These are phyloP conservation scores for Dioscorea zingiberensis DNA, from an alignment of 106 monocot genomes.

Conservation along the genomic window DNA sequence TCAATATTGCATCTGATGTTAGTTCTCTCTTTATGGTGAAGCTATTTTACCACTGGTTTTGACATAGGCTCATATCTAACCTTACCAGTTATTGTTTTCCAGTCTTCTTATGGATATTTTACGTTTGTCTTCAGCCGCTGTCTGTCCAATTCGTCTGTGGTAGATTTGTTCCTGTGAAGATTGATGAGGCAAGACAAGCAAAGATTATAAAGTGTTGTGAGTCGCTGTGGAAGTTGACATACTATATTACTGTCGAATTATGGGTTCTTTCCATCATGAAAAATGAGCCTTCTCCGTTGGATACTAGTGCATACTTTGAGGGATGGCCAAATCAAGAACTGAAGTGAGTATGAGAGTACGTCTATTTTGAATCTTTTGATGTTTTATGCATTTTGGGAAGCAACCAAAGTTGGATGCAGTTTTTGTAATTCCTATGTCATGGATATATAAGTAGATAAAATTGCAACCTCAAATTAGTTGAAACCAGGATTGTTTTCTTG, in stretches of 20 bases:
- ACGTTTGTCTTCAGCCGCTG: constrained; percentile 30
- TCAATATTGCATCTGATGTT: neutral
- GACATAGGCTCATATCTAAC: too few species aligned
- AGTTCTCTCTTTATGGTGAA: neutral
- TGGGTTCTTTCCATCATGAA: constrained; percentile 62
- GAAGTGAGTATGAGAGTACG: constrained; percentile 33
- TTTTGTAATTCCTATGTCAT: too few species aligned
- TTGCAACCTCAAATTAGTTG: too few species aligned
- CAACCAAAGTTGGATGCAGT: too few species aligned
- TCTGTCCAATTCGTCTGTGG: constrained; percentile 30
- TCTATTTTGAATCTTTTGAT: too few species aligned
- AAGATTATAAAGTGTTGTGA: constrained; percentile 72
- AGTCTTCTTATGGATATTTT: neutral
- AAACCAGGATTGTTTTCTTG: too few species aligned
- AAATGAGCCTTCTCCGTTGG: constrained; percentile 60
- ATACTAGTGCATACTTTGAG: constrained; percentile 60
- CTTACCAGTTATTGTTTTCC: neutral
- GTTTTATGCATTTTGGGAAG: too few species aligned
- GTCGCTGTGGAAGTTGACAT: constrained; percentile 89
- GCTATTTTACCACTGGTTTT: neutral
- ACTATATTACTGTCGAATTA: constrained; percentile 46
- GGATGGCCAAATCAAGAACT: constrained; percentile 82
- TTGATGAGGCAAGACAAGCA: constrained; percentile 35
- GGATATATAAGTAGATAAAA: too few species aligned
- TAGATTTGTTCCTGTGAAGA: constrained; percentile 17